Evolutionary conservation across 495 filamentous ascomycete species (phyloP), one percentile per base, ranked within the genome.

Genomic region (Xylaria longipes): DNA sequence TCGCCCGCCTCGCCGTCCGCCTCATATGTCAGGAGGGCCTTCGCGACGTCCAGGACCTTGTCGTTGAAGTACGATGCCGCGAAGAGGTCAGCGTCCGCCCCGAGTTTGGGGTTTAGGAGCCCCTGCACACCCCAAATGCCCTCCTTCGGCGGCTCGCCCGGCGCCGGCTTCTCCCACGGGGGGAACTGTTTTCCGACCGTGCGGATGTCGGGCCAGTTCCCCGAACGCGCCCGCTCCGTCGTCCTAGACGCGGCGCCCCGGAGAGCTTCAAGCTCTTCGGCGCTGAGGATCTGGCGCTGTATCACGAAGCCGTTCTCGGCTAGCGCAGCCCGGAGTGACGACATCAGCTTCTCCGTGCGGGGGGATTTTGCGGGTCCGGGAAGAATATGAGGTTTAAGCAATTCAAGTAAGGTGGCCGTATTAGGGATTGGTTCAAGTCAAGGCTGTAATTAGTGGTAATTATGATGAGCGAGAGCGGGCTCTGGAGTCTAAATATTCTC

Each of bases 41-140:
- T 84, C 0, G 86, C 88, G 2, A 90, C 83, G 29, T 76, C 76
- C 0, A 93, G 77, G n/a, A 94, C 81, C 14, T 80, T 72, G 7
- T 81, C 78, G 65, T 86, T 84, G 84, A 96, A 95, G 80, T 96
- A 96, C 63, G 85, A 83, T 27, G 77, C 64, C 11, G 87, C 84
- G 80, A 94, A 94, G 7, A 80, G 77, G 1, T 77, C 73, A 25
- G 85, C 81, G 70, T 87, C 83, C 0, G 86, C 84, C 72, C 93
- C 70, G 9, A 72, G 87, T 7, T 82, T 76, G 0, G 93, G 93
- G 80, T 96, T 90, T 67, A 96, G 81, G 1, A 96, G 87, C 80
- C 94, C 92, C 84, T 95, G 93, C 11, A 95, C 89, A 70, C 93
- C 93, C 93, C 93, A 96, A 80, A 96, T 94, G 27, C 92, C 92